Evolutionary conservation across 2,329 filamentous ascomycete genomes (phyloP), one percentile per base, ranked within the genome.

Genomic region (Ciborinia camelliae): DNA sequence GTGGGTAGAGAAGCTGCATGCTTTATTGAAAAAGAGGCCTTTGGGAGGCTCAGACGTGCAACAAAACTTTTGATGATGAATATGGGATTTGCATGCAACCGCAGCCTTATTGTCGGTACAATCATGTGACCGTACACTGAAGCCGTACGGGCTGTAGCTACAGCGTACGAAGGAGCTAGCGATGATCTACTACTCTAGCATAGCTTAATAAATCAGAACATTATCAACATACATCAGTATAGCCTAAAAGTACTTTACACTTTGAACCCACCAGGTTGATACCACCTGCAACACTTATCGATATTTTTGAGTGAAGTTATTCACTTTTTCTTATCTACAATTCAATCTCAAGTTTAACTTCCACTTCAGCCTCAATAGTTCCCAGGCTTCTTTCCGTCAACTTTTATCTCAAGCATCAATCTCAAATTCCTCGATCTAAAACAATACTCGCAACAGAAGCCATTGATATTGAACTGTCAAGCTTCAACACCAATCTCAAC

Each of bases 401-500:
- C n/a, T n/a, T n/a, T n/a, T n/a, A n/a, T 57, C 26, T 30, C 4
- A 15, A 15, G 12, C 12, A 1, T 10, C 26, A 12, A 6, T 45
- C 45, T n/a, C 1, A 32, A 35, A 10, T 9, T 47, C 8, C 1
- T 47, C 18, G 18, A 47, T 58, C 20, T n/a, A 18, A 10, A 8
- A 23, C 41, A 35, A 14, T 7, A 10, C 14, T 35, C 12, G 45
- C 4, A 26, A 26, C 30, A 23, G 4, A 2, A 3, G 7, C 8
- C 0, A 47, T 7, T 8, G 18, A 26, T 1, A 2, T 10, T 3
- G 20, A 4, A 0, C 32, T 26, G 3, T 8, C 7, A 0, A 8
- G 1, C 18, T 23, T 7, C 14, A 2, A 47, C 0, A 47, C 1
- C 4, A 20, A 58, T 47, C 28, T n/a, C 2, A 53, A 2, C 2